Evolutionary conservation across 441 rosid genomes (phyloP).

Genomic region (Hypseocharis bilobata): DNA sequence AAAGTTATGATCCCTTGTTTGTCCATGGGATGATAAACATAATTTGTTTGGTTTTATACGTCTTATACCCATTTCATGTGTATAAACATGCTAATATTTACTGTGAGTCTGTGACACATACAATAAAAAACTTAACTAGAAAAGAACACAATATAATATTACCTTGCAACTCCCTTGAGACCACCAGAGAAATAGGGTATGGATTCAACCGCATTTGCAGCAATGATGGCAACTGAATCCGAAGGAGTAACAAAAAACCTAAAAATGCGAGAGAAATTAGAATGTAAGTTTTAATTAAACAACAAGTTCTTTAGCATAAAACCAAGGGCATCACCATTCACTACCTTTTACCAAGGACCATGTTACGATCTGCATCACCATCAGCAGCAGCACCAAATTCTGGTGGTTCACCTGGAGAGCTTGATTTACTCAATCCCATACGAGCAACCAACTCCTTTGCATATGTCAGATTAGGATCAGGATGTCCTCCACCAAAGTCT

Average conservation of each 20-base stretch:
- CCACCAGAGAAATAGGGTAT: constrained; percentile 90
- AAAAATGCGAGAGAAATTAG: constrained; percentile 15
- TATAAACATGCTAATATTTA: no score
- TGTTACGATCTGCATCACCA: constrained; percentile 99
- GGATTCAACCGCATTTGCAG: constrained; percentile 83
- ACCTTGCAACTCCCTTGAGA: constrained; percentile 98
- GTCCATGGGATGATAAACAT: no score
- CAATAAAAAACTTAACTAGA: no score
- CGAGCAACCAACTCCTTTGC: constrained; percentile 91
- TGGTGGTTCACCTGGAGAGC: constrained; percentile 52
- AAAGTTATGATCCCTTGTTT: not conserved
- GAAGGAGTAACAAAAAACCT: constrained; percentile 99
- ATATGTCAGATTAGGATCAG: constrained; percentile 95
- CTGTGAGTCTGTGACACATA: no score
- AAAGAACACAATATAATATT: constrained; percentile 12
- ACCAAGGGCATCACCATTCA: constrained; percentile 24
- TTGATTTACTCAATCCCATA: constrained; percentile 84
- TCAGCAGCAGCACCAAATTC: constrained; percentile 99
- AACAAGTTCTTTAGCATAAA: constrained; percentile 8
- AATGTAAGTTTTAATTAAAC: constrained; percentile 3
- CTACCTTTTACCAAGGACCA: constrained; percentile 96
- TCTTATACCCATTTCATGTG: not conserved
- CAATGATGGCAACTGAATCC: constrained; percentile 92
- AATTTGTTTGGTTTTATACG: not conserved
- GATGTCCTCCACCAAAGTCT: constrained; percentile 98